Evolutionary conservation across 2,329 filamentous ascomycete species (phyloP).

Genomic region (Scedosporium apiospermum): DNA sequence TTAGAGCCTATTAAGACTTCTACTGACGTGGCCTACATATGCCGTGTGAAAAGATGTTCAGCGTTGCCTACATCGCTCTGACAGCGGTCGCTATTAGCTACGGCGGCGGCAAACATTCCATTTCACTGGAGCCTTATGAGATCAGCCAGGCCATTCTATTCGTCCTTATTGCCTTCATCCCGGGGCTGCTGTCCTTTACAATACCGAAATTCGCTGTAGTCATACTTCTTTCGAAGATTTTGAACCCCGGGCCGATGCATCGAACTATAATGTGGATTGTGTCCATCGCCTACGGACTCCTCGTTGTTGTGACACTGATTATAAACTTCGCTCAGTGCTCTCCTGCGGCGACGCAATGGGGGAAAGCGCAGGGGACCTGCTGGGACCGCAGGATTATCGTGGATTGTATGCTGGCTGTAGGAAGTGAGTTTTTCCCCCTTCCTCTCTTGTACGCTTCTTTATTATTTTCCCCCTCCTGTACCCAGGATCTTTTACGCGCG

Average conservation of each 20-base stretch:
- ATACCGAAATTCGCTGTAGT: slow-evolving; percentile 32
- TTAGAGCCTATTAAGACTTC: background rate
- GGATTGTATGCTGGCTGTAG: slow-evolving; percentile 27
- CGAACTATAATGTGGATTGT: slow-evolving; percentile 26
- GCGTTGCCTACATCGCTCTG: slow-evolving; percentile 23
- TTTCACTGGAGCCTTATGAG: slow-evolving; percentile 18
- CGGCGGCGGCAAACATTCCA: slow-evolving; percentile 30
- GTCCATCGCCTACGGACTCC: slow-evolving; percentile 20
- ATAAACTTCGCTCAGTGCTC: slow-evolving; percentile 25
- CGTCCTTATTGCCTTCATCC: slow-evolving; percentile 25
- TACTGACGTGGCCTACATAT: background rate
- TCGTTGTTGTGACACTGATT: slow-evolving; percentile 29
- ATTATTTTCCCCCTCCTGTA: too few species aligned
- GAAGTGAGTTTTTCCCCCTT: slow-evolving; percentile 18
- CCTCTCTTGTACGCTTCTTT: background rate
- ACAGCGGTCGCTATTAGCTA: slow-evolving; percentile 22
- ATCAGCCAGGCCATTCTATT: slow-evolving; percentile 22
- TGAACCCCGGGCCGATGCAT: slow-evolving; percentile 25
- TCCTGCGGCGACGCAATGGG: slow-evolving; percentile 29
- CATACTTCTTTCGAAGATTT: slow-evolving; percentile 24
- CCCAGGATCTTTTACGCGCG: too few species aligned
- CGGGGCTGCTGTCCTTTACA: slow-evolving; percentile 27
- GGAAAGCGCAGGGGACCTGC: slow-evolving; percentile 23
- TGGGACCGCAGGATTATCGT: slow-evolving; percentile 25
- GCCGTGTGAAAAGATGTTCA: slow-evolving; percentile 16